A percentile compares a stretch with the other conserved stretches of the same genome.
Evolutionary conservation across 352 stramenopile genomes (phyloP).

Genomic region (Phytophthora niederhauseri): DNA sequence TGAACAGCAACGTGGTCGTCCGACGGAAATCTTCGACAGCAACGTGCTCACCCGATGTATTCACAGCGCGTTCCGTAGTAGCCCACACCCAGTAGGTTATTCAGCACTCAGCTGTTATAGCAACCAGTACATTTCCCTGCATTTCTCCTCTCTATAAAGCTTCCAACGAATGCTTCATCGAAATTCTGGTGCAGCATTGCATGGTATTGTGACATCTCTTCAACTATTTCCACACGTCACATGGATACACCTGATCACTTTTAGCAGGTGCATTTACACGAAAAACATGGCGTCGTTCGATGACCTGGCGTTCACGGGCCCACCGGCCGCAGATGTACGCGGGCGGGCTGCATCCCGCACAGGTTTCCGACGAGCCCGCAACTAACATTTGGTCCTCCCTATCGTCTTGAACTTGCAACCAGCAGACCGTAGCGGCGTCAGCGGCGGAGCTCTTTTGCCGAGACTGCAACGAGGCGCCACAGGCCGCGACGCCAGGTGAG

Average conservation of each 20-base stretch:
- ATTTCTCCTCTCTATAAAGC: too few relatives aligned
- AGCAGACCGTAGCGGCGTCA: constrained; percentile 1
- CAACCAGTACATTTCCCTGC: too few relatives aligned
- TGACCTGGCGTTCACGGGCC: constrained; percentile 65
- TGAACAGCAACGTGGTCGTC: too few relatives aligned
- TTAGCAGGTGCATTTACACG: neutral
- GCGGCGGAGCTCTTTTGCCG: constrained; percentile 51
- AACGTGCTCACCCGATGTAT: too few relatives aligned
- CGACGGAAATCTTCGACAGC: too few relatives aligned
- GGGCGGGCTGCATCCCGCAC: neutral
- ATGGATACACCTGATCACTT: constrained; percentile 17
- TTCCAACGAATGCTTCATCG: too few relatives aligned
- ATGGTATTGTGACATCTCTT: too few relatives aligned
- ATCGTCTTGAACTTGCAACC: neutral
- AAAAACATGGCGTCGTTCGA: constrained; percentile 70
- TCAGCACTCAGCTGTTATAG: too few relatives aligned
- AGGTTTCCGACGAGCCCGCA: neutral
- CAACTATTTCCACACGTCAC: neutral
- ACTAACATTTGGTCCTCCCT: neutral
- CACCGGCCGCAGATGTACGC: constrained; percentile 25
- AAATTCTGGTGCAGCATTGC: too few relatives aligned
- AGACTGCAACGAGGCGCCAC: constrained; percentile 68
- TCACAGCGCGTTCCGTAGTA: too few relatives aligned
- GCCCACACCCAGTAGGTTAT: too few relatives aligned
- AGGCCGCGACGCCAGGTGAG: constrained; percentile 55